phyloP scores from a whole-genome alignment of 1,284 basidiomycete species.

The Ustilago crameri region DNA sequence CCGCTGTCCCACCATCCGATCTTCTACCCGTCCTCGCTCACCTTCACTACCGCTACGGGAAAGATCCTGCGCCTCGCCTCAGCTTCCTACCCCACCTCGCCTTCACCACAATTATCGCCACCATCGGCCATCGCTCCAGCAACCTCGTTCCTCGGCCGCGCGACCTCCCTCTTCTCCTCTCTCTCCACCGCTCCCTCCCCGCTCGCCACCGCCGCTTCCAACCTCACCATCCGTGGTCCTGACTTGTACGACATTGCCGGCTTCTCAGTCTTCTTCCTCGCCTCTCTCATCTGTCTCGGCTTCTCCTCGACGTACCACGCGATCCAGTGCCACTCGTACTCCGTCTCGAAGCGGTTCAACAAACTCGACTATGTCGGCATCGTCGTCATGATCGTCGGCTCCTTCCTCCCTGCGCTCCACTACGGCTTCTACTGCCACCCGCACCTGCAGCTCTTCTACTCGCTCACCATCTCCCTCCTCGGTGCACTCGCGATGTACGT shows the following conservation, averaged over 20 bases:
- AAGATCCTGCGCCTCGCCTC: slow-evolving; percentile 48
- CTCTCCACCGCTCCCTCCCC: not conserved
- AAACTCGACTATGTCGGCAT: slow-evolving; percentile 71
- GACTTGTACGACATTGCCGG: slow-evolving; percentile 77
- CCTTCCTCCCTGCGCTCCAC: slow-evolving; percentile 73
- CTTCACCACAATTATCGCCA: not conserved
- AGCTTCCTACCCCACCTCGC: slow-evolving; percentile 32
- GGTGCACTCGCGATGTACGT: slow-evolving; percentile 79
- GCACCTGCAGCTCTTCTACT: slow-evolving; percentile 51
- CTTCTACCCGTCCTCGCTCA: slow-evolving; percentile 52
- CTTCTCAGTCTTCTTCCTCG: slow-evolving; percentile 77
- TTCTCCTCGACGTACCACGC: slow-evolving; percentile 83
- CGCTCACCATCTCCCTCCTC: slow-evolving; percentile 72
- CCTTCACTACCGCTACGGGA: slow-evolving; percentile 42
- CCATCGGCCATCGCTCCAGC: not conserved
- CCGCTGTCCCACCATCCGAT: slow-evolving; percentile 54
- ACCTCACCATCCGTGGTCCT: slow-evolving; percentile 64
- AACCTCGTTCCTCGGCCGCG: slow-evolving; percentile 7
- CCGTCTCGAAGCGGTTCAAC: slow-evolving; percentile 70
- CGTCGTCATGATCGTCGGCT: slow-evolving; percentile 76
- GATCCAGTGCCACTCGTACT: slow-evolving; percentile 78
- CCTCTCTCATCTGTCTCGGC: slow-evolving; percentile 79
- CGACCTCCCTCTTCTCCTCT: slow-evolving; percentile 11
- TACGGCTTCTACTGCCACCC: slow-evolving; percentile 66
- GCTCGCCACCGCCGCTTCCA: slow-evolving; percentile 4